These are phyloP conservation scores for Candolleomyces eurysporus DNA, from an alignment of 768 basidiomycete species.

Conservation along the genomic window DNA sequence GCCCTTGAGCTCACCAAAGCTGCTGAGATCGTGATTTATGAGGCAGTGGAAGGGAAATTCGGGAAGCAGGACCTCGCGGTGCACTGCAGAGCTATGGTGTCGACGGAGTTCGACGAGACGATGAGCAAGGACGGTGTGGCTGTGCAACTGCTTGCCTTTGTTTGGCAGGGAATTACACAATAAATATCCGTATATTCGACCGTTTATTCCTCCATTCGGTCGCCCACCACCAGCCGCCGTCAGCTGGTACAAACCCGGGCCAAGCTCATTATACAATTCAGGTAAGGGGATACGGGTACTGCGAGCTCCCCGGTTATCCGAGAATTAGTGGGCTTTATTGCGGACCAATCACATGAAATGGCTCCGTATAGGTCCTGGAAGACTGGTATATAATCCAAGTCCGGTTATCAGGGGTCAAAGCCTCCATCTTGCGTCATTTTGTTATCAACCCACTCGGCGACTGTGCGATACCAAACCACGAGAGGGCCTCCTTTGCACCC, in stretches of 20 bases:
- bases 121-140: not conserved
- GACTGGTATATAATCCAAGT: not conserved
- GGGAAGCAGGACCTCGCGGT: not conserved
- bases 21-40: not conserved
- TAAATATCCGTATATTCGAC: not conserved
- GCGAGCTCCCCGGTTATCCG: not conserved
- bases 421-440: not conserved
- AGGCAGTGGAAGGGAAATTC: not conserved
- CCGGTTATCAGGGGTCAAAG: not conserved
- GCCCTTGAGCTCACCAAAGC: not conserved
- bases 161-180: not conserved
- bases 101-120: not conserved
- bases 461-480: too few relatives aligned
- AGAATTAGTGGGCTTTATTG: not conserved
- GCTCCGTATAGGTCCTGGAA: not conserved
- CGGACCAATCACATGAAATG: conserved; percentile 13
- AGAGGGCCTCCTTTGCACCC: not conserved
- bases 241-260: not conserved
- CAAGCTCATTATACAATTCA: too few relatives aligned
- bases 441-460: not conserved
- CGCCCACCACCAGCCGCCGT: not conserved
- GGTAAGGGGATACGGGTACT: not conserved
- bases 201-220: not conserved
- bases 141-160: not conserved
- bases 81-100: not conserved